Evolutionary conservation across 768 basidiomycete genomes (phyloP).

Genomic region (Rhizopogon salebrosus): DNA sequence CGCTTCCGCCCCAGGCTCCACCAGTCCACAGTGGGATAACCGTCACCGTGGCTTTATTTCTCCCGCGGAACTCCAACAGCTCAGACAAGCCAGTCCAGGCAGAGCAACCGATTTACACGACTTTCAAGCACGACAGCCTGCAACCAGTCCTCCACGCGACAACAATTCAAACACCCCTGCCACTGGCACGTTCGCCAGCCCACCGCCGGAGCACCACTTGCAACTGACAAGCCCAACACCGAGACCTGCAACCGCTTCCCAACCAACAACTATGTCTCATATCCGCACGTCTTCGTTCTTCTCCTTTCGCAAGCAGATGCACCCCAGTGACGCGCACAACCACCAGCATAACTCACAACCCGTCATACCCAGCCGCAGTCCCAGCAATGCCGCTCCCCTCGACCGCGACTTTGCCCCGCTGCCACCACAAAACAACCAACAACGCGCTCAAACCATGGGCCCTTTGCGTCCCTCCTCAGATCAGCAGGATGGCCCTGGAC

Average conservation of each 20-base stretch:
- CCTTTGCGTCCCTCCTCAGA: conserved; percentile 17
- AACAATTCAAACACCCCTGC: neutral
- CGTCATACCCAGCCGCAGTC: conserved; percentile 11
- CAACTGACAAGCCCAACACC: neutral
- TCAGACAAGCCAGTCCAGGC: conserved; percentile 27
- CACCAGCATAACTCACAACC: conserved; percentile 1
- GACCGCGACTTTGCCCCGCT: conserved; percentile 17
- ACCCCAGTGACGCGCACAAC: conserved; percentile 21
- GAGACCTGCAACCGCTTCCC: conserved; percentile 19
- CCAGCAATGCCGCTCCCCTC: conserved; percentile 5
- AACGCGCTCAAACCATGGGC: conserved; percentile 22
- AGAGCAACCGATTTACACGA: conserved; percentile 27
- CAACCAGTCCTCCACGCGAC: conserved; percentile 6
- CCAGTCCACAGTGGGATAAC: conserved; percentile 32
- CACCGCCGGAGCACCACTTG: conserved; percentile 1
- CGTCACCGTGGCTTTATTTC: conserved; percentile 31
- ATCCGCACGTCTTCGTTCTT: conserved; percentile 62
- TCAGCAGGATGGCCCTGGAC: conserved; percentile 8
- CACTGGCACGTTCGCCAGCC: too few relatives aligned
- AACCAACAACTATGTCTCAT: conserved; percentile 30
- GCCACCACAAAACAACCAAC: conserved; percentile 27
- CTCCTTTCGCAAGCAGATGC: conserved; percentile 44
- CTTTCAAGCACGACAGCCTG: conserved; percentile 23
- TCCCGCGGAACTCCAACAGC: conserved; percentile 28
- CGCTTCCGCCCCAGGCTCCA: conserved; percentile 15